phyloP scores from a whole-genome alignment of 2,329 filamentous ascomycete species.

The Pseudogymnoascus verrucosus region DNA sequence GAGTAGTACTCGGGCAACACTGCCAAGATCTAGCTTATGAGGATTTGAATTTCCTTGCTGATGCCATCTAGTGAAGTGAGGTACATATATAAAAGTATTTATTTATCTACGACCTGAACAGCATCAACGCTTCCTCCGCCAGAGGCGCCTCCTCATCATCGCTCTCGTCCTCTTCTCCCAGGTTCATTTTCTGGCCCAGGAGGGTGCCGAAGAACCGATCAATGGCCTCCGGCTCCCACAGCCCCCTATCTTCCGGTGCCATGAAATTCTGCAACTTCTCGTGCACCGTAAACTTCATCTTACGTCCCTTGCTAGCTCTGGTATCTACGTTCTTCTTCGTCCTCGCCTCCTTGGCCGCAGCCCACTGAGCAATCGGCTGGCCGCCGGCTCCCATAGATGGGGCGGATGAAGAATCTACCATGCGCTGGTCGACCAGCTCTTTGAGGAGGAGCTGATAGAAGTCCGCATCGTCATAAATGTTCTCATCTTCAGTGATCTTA shows the following conservation, averaged over 20 bases:
- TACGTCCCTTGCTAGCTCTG: slow-evolving; percentile 89
- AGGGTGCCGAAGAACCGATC: slow-evolving; percentile 70
- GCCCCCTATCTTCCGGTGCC: slow-evolving; percentile 75
- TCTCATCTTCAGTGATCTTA: slow-evolving; percentile 48
- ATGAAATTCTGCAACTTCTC: slow-evolving; percentile 98
- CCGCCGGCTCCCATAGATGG: slow-evolving; percentile 32
- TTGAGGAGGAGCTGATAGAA: slow-evolving; percentile 93
- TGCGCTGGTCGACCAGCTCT: slow-evolving; percentile 84
- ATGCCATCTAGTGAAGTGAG: background rate
- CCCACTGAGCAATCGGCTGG: slow-evolving; percentile 52
- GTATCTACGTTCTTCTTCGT: slow-evolving; percentile 80
- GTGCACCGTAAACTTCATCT: slow-evolving; percentile 89
- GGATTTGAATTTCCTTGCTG: background rate
- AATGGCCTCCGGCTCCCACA: slow-evolving; percentile 73
- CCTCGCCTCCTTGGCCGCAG: slow-evolving; percentile 68
- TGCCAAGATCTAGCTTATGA: background rate
- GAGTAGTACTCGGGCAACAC: too few species aligned
- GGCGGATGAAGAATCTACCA: slow-evolving; percentile 51
- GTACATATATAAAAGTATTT: background rate
- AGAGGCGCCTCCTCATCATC: slow-evolving; percentile 40
- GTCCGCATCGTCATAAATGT: slow-evolving; percentile 85
- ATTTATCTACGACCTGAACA: slow-evolving; percentile 24
- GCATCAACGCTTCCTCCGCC: slow-evolving; percentile 24
- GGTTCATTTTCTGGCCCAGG: slow-evolving; percentile 60
- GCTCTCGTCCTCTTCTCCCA: slow-evolving; percentile 50